phyloP scores from a whole-genome alignment of 805 yeast species.

The Helenozyma rhizophorensis region DNA sequence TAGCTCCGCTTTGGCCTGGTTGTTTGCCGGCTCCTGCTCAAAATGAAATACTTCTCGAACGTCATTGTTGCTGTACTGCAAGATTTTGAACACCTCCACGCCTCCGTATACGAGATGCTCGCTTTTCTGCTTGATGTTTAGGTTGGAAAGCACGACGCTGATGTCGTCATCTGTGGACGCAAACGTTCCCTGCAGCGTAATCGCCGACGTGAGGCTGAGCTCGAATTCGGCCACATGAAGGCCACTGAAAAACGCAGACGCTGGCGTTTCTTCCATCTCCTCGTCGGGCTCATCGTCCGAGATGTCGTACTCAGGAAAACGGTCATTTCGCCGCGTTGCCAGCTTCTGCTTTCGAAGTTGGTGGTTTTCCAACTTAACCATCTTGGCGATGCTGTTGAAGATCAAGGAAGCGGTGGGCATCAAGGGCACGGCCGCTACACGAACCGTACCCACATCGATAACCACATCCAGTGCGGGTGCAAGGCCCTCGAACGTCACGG shows the following conservation, averaged over 20 bases:
- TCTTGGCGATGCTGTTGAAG: slow-evolving; percentile 33
- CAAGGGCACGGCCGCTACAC: slow-evolving; percentile 42
- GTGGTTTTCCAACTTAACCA: slow-evolving; percentile 28
- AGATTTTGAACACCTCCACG: slow-evolving; percentile 29
- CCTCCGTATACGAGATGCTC: slow-evolving; percentile 46
- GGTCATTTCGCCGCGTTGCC: background rate
- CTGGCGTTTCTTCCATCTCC: slow-evolving; percentile 8
- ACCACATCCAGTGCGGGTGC: slow-evolving; percentile 28
- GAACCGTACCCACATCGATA: slow-evolving; percentile 36
- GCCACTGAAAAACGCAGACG: slow-evolving; percentile 28
- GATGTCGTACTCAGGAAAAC: slow-evolving; percentile 21
- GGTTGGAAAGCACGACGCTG: slow-evolving; percentile 20
- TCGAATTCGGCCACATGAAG: slow-evolving; percentile 34
- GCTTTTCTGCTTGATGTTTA: slow-evolving; percentile 42
- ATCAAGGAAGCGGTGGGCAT: slow-evolving; percentile 35
- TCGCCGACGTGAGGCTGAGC: slow-evolving; percentile 45
- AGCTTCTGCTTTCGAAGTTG: slow-evolving; percentile 19
- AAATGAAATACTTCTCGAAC: slow-evolving; percentile 24
- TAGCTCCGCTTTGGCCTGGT: slow-evolving; percentile 40
- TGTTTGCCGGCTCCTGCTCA: slow-evolving; percentile 2
- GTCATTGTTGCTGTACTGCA: slow-evolving; percentile 14
- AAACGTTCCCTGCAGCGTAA: slow-evolving; percentile 39
- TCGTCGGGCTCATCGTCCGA: slow-evolving; percentile 1
- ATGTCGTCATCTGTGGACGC: slow-evolving; percentile 25
- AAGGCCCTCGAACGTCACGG: slow-evolving; percentile 47